These are phyloP conservation scores for Aechmea fasciata DNA, from an alignment of 176 grass and related monocot genomes.

Conservation along the genomic window DNA sequence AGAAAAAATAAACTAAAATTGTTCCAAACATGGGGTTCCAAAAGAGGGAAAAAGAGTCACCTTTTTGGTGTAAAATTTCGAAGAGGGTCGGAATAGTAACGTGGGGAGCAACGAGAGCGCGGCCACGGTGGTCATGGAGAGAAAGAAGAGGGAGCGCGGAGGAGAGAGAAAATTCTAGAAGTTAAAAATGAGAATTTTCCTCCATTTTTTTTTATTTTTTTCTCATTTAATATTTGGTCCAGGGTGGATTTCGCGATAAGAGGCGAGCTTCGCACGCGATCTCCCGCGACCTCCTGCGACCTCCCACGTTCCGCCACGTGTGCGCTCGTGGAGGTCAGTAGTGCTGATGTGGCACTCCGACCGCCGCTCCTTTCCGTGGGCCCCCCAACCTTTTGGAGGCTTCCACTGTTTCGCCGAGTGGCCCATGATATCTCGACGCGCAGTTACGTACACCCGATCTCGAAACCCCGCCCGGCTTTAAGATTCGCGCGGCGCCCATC, in stretches of 20 bases:
- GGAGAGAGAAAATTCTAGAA: constrained; percentile 4
- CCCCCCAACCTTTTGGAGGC: too few relatives aligned
- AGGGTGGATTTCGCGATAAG: constrained; percentile 47
- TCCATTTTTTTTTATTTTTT: neutral
- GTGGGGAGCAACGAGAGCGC: constrained; percentile 50
- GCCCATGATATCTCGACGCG: too few relatives aligned
- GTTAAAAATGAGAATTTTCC: constrained; percentile 1
- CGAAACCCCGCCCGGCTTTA: too few relatives aligned
- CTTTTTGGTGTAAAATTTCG: constrained; percentile 55
- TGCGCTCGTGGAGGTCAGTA: neutral
- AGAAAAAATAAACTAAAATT: neutral
- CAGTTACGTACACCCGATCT: too few relatives aligned
- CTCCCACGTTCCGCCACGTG: constrained; percentile 67
- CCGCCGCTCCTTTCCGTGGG: too few relatives aligned
- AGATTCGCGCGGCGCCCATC: too few relatives aligned
- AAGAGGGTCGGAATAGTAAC: constrained; percentile 60
- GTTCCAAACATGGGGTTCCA: too few relatives aligned
- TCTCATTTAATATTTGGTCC: constrained; percentile 5
- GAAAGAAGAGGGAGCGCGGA: constrained; percentile 2
- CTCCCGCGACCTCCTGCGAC: constrained; percentile 55
- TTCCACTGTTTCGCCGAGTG: too few relatives aligned
- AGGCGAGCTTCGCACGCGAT: constrained; percentile 51
- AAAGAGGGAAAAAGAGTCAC: constrained; percentile 20
- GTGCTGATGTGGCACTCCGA: constrained; percentile 30
- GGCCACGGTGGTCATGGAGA: constrained; percentile 68